These are phyloP conservation scores for Pichia sp. DNA, from an alignment of 1,139 yeast genomes.

Conservation along the genomic window DNA sequence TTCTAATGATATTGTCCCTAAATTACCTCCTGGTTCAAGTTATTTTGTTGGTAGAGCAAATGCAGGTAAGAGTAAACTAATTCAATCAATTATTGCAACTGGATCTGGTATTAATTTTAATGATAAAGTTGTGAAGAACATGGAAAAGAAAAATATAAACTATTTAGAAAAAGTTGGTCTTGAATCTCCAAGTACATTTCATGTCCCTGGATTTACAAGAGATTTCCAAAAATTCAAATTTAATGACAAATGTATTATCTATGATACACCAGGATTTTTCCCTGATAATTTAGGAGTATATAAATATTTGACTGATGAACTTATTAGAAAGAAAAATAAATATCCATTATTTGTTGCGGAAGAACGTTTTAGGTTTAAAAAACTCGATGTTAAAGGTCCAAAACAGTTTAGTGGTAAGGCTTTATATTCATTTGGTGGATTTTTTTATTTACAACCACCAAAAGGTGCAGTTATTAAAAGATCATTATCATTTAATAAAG, in stretches of 20 bases:
- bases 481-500: slow-evolving; percentile 28
- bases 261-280: slow-evolving; percentile 57
- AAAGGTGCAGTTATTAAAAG: slow-evolving; percentile 39
- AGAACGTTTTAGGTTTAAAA: slow-evolving; percentile 3
- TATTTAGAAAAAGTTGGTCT: slow-evolving; percentile 6
- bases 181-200: slow-evolving; percentile 36
- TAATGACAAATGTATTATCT: slow-evolving; percentile 21
- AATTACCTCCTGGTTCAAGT: slow-evolving; percentile 38
- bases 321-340: slow-evolving; percentile 34
- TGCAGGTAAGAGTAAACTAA: slow-evolving; percentile 68
- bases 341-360: slow-evolving; percentile 29
- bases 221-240: slow-evolving; percentile 36
- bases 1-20: slow-evolving; percentile 31
- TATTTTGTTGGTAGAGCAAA: slow-evolving; percentile 70
- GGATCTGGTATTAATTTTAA: slow-evolving; percentile 19
- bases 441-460: slow-evolving; percentile 47
- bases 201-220: slow-evolving; percentile 55
- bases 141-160: slow-evolving; percentile 19
- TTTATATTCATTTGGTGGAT: slow-evolving; percentile 51
- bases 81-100: slow-evolving; percentile 37
- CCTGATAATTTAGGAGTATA: slow-evolving; percentile 32
- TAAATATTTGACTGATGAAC: slow-evolving; percentile 30
- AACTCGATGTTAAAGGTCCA: slow-evolving; percentile 15
- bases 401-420: slow-evolving; percentile 23
- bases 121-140: slow-evolving; percentile 9